Evolutionary conservation across 2,329 filamentous ascomycete genomes (phyloP), one percentile per base, ranked within the genome.

Genomic region (Pseudogymnoascus sp.): DNA sequence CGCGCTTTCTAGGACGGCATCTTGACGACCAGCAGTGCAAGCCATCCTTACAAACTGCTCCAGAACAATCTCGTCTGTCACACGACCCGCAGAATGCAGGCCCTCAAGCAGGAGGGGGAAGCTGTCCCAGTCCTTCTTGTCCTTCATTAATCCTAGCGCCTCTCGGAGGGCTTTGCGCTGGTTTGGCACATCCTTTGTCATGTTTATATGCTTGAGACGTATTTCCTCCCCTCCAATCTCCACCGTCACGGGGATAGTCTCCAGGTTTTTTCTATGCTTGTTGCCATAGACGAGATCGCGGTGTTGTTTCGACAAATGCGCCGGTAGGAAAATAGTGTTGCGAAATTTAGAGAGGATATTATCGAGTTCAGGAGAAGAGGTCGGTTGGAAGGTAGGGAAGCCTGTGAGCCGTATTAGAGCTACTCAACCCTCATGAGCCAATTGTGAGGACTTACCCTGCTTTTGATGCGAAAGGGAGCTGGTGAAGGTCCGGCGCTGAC

Each of bases 291-390:
- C 72, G 62, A 81, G 76, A 66, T 79, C 75, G 66, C 77, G 80
- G 73, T 87, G 80, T 58, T 74, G 72, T 28, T 70, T 62, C 20
- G 79, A 76, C 28, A 89, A 80, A 69, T 84, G 81, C 33, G 78
- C 73, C n/a, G 85, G 85, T 41, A 88, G 73, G 70, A 88, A 81
- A 71, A 86, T 78, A 66, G 81, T 80, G 50, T 78, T 73, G 65
- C 85, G 82, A 69, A 88, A 78, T 20, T 68, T 72, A 39, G 72
- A 70, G 63, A 89, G 79, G 33, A 79, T 68, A 11, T 71, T 62
- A 70, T 86, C 79, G 63, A 89, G 78, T 61, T 82, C 75, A 20
- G 75, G 65, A 43, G 80, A 80, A 12, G 80, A 81, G 4, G 82
- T 79, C 59, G 74, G 70, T 68, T 86, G 86, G 61, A 70, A 70